Base-by-base conservation (phyloP, 2,329 filamentous ascomycete genomes). In the Hypoxylon sp. region DNA sequence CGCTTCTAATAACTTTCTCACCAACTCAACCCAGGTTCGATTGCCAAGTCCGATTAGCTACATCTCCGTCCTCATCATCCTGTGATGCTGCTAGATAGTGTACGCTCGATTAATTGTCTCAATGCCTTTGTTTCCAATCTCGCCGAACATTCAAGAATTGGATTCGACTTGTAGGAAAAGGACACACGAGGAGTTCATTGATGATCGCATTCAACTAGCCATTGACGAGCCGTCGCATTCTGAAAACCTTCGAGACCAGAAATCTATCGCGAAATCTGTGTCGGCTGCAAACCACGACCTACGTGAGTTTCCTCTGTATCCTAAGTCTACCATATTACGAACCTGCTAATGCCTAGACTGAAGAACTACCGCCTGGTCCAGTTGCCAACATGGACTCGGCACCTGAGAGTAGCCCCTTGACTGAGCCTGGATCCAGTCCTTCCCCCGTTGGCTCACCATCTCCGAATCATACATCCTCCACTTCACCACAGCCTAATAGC, bases 91-190 rank as follows among this genome's bases (percentile, higher is more conserved):
- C 51, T 8, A n/a, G 50, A 17, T 67, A 68, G 63, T 61, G 55
- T 31, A 30, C 37, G 60, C 68, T 73, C 62, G 20, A 48, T 66
- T 25, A 61, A 55, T 53, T 35, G 51, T 68, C 63, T 69, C 76
- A 66, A 87, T 87, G 85, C 82, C 86, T 75, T 78, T 88, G 27
- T 77, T 81, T 49, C 79, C 82, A 59, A 79, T 86, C 75, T 84
- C 85, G 17, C 77, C 81, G 11, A 87, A 87, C 68, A 80, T 85
- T 31, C 81, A 82, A 74, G 83, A 85, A 73, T 77, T 80, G 25
- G 83, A 85, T 56, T 72, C 77, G 20, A 77, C 77, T 30, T 77
- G 79, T 53, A 80, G 81, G 57, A 87, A 88, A 76, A 78, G 84
- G 65, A 82, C 78, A 46, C 83, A 85, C 70, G 80, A 84, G 44